Evolutionary conservation across 768 basidiomycete genomes (phyloP).

Genomic region (Leucocoprinus sp.): DNA sequence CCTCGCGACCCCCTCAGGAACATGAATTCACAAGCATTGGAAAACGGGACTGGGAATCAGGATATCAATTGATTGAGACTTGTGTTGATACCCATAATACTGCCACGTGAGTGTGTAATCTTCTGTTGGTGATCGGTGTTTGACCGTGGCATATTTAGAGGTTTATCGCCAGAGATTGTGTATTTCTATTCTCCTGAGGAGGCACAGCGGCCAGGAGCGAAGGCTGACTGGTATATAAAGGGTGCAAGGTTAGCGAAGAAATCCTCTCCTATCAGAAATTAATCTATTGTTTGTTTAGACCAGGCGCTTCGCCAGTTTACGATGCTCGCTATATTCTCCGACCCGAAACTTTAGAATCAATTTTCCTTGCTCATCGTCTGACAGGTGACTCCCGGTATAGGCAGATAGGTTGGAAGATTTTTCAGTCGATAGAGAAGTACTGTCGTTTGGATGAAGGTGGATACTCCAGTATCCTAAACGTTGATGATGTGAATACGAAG

Average conservation of each 20-base stretch:
- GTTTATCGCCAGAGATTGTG: constrained; percentile 82
- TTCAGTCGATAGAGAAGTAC: constrained; percentile 81
- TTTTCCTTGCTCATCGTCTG: constrained; percentile 85
- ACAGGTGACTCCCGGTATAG: constrained; percentile 82
- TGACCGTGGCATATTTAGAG: constrained; percentile 33
- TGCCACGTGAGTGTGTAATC: constrained; percentile 57
- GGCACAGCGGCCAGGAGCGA: constrained; percentile 31
- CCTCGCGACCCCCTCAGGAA: constrained; percentile 59
- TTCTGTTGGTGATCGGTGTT: constrained; percentile 16
- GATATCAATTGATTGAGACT: constrained; percentile 75
- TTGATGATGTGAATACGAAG: constrained; percentile 61
- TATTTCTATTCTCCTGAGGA: constrained; percentile 66
- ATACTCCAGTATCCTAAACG: constrained; percentile 79
- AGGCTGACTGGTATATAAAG: constrained; percentile 87
- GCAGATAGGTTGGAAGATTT: constrained; percentile 82
- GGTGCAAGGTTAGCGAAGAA: constrained; percentile 42
- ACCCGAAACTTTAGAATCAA: constrained; percentile 91
- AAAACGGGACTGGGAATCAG: constrained; percentile 76
- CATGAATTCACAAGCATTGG: constrained; percentile 52
- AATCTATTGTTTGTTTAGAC: constrained; percentile 12
- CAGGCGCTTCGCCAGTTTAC: constrained; percentile 37
- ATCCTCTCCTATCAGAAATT: neutral
- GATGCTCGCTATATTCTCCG: constrained; percentile 93
- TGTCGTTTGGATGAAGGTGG: constrained; percentile 75
- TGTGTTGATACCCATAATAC: constrained; percentile 84